Evolutionary conservation across 2,329 filamentous ascomycete genomes (phyloP).

Genomic region (Colletotrichum tanaceti): DNA sequence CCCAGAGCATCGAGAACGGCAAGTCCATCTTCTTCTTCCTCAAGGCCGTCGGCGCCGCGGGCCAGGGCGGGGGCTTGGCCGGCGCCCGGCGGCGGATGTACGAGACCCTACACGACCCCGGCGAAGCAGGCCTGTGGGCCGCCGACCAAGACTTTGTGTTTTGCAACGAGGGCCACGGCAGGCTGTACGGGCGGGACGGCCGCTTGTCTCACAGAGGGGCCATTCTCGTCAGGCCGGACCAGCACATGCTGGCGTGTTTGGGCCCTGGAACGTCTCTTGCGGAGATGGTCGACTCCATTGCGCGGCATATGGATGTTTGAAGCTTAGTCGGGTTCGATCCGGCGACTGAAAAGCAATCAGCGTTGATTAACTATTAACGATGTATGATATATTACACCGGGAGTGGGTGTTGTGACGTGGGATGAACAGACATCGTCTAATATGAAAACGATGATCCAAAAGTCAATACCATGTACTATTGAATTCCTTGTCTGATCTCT

Average conservation of each 20-base stretch:
- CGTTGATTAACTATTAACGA: too few species aligned
- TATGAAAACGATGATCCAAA: too few species aligned
- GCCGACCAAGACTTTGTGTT: constrained; percentile 19
- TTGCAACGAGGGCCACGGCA: background rate
- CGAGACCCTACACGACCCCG: constrained; percentile 46
- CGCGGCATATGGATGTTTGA: background rate
- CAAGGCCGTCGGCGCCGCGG: constrained; percentile 52
- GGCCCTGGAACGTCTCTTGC: constrained; percentile 1
- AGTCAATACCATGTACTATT: too few species aligned
- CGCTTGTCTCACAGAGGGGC: constrained; percentile 45
- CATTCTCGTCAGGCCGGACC: constrained; percentile 53
- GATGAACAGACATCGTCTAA: too few species aligned
- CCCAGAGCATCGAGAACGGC: constrained; percentile 58
- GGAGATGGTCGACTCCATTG: background rate
- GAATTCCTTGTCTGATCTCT: too few species aligned
- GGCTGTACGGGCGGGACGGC: constrained; percentile 42
- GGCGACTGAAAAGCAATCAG: background rate
- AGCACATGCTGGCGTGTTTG: constrained; percentile 48
- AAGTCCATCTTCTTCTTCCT: constrained; percentile 55
- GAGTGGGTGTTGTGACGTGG: too few species aligned
- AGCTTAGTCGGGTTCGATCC: background rate
- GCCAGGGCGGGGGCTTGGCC: constrained; percentile 43
- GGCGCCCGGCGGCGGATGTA: constrained; percentile 48
- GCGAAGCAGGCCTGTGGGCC: constrained; percentile 42
- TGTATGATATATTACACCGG: too few species aligned